Base-by-base conservation (phyloP, 352 stramenopile species). In the Sclerospora graminicola region DNA sequence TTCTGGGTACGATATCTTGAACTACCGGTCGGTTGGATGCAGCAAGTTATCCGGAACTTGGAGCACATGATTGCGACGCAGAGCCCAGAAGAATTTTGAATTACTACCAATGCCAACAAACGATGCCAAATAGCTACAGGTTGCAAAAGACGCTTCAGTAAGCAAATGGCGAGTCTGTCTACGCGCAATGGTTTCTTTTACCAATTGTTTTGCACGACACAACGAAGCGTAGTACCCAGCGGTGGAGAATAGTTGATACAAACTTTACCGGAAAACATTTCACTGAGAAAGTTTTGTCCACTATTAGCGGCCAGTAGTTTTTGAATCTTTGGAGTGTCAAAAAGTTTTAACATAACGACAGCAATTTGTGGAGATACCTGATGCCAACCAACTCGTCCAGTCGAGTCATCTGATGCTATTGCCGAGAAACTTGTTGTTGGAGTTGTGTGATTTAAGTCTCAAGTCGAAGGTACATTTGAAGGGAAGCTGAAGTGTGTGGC, bases 241-340 rank as follows among this genome's bases (percentile, higher is more conserved):
- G 75, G 78, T 14, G 78, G 78, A 8, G 72, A 87, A 24, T 68
- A 85, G 18, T 83, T 87, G 29, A 87, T 80, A 0, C 51, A 37
- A 4, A 85, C 37, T 19, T 69, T 41, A 6, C 75, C 72, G 1
- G 53, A 62, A 35, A 85, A 88, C 69, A 85, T 77, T 2, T 81
- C 59, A 0, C 54, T 68, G 5, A 88, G 30, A 19, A 88, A 85
- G 27, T 82, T 84, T n/a, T 66, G 54, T 16, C 78, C 65, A 18
- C 57, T 59, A 51, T 84, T 88, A 0, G 60, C 48, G 2, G 36
- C 60, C 35, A 85, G 10, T 9, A 83, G 21, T 1, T 50, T 68
- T 11, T 74, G 41, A 4, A 85, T 60, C 36, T 85, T 84, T 0
- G 9, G 8, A 1, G 59, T 15, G 0, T 51, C 51, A 0, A 66